A percentile compares a stretch with the other conserved stretches of the same genome.
Conservation (phyloP, 2,329 filamentous ascomycete genomes). For the Aspergillus awamori region DNA sequence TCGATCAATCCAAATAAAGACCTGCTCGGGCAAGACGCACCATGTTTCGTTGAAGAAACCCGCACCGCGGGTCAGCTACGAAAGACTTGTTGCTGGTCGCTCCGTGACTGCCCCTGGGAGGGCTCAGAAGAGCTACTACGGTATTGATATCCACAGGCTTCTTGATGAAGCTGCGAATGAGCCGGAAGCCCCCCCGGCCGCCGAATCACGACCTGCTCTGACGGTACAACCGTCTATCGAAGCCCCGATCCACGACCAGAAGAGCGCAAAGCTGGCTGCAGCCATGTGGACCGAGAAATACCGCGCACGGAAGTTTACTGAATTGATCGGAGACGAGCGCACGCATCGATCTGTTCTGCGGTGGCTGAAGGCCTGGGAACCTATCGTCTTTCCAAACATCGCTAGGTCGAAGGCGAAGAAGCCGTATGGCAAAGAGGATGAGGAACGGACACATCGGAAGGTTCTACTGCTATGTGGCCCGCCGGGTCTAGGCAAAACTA, state of each 20-base stretch:
- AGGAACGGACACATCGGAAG: conserved; percentile 80
- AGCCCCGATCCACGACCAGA: conserved; percentile 22
- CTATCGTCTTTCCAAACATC: conserved; percentile 82
- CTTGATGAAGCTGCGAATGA: conserved; percentile 72
- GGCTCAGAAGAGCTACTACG: conserved; percentile 74
- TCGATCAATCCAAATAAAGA: conserved; percentile 43
- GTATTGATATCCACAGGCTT: conserved; percentile 84
- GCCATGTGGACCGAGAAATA: conserved; percentile 96
- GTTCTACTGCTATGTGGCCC: conserved; percentile 89
- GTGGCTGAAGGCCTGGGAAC: conserved; percentile 95
- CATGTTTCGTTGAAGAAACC: conserved; percentile 45
- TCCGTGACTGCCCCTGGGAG: conserved; percentile 55
- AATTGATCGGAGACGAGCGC: conserved; percentile 90
- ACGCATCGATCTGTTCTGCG: conserved; percentile 87
- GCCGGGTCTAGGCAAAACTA: conserved; percentile 93
- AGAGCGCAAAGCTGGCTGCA: conserved; percentile 35
- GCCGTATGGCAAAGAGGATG: conserved; percentile 51
- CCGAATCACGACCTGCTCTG: conserved; percentile 21
- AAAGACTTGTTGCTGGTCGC: conserved; percentile 57
- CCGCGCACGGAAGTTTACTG: conserved; percentile 85
- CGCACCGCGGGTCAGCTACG: conserved; percentile 49
- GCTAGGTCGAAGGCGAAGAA: conserved; percentile 61
- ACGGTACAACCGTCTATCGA: conserved; percentile 40
- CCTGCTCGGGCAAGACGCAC: conserved; percentile 53
- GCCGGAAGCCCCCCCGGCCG: conserved; percentile 42